Conservation (phyloP, 768 basidiomycete species). For the Lactarius akahatsu region DNA sequence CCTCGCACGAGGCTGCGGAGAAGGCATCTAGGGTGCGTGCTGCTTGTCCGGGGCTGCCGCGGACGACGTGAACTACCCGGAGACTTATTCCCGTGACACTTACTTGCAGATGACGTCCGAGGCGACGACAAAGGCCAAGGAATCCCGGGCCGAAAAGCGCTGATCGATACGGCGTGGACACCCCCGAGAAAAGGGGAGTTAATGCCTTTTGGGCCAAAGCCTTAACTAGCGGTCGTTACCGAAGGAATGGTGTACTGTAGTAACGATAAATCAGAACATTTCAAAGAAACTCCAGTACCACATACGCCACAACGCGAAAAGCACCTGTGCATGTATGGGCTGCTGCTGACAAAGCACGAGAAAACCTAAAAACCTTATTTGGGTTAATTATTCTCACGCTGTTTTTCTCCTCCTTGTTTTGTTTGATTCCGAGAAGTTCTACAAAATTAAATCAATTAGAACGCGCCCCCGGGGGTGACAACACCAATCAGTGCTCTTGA, state of each 20-base stretch:
- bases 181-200: not conserved
- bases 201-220: not conserved
- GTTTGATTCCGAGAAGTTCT: not conserved
- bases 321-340: no score
- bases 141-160: slow-evolving; percentile 8
- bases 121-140: slow-evolving; percentile 9
- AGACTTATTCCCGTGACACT: not conserved
- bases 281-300: not conserved
- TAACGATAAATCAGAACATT: not conserved
- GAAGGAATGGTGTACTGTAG: not conserved
- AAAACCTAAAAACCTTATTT: not conserved
- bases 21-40: slow-evolving; percentile 20
- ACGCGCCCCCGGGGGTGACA: not conserved
- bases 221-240: not conserved
- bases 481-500: not conserved
- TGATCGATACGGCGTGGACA: not conserved
- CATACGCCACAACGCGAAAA: not conserved
- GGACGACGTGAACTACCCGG: not conserved
- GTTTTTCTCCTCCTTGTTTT: not conserved
- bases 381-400: not conserved
- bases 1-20: slow-evolving; percentile 3
- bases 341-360: not conserved
- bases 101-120: slow-evolving; percentile 12
- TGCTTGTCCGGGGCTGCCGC: not conserved
- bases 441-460: not conserved